Evolutionary conservation across 202 grass and related monocot species (phyloP).

Genomic region (Miscanthus sacchariflorus): DNA sequence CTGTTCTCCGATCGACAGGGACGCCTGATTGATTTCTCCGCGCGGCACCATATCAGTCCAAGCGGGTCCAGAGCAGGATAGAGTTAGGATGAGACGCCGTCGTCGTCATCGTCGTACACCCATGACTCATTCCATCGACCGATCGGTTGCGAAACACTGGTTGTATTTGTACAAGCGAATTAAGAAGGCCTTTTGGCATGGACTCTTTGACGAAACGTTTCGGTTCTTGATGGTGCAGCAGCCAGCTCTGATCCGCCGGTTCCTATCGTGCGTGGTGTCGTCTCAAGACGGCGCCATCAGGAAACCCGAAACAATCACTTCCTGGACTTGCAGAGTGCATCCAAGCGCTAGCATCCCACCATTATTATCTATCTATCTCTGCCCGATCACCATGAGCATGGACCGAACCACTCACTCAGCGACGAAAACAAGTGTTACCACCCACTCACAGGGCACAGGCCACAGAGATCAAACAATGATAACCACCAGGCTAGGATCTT

Average conservation of each 20-base stretch:
- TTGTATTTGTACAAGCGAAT: background rate
- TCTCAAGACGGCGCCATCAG: background rate
- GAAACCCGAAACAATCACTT: constrained; percentile 24
- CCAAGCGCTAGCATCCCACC: background rate
- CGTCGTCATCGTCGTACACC: background rate
- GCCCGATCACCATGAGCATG: background rate
- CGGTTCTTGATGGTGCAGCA: background rate
- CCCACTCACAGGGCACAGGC: background rate
- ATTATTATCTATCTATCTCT: background rate
- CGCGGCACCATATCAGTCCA: background rate
- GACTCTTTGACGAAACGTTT: constrained; percentile 42
- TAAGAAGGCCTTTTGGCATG: constrained; percentile 20
- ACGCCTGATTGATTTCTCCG: constrained; percentile 10
- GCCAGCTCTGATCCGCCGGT: background rate
- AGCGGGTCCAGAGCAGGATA: background rate
- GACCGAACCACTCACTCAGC: background rate
- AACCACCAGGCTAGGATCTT: background rate
- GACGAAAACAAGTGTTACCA: constrained; percentile 18
- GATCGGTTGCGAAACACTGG: background rate
- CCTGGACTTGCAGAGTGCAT: background rate
- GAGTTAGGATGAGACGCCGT: constrained; percentile 38
- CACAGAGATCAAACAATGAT: constrained; percentile 25
- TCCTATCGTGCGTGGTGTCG: background rate
- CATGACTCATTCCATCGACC: background rate
- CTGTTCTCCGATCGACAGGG: constrained; percentile 17